Percentiles rank a stretch among this genome's conserved stretches.
Evolutionary conservation across 1,284 basidiomycete species (phyloP).

Genomic region (Trametes polyzona): DNA sequence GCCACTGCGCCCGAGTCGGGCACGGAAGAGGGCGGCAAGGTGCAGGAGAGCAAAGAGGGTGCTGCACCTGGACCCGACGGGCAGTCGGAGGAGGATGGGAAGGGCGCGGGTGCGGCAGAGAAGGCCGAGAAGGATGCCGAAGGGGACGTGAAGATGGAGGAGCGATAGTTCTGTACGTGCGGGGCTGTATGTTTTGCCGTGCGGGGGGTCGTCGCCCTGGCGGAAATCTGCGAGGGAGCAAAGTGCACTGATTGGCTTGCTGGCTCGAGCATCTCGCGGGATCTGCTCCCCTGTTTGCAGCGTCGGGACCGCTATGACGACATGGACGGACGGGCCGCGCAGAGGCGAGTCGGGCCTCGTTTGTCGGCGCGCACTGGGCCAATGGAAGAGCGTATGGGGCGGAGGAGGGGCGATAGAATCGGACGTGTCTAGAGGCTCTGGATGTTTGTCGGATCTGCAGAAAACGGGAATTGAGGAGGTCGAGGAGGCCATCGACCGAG

Average conservation of each 20-base stretch:
- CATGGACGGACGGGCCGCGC: neutral
- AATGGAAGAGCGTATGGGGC: neutral
- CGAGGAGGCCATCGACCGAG: neutral
- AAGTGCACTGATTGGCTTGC: neutral
- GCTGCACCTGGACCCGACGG: neutral
- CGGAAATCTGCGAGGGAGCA: neutral
- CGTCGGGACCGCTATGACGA: slow-evolving; percentile 10
- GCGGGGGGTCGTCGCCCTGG: neutral
- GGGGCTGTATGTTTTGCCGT: neutral
- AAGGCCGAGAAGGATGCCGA: slow-evolving; percentile 39
- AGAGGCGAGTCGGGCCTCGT: slow-evolving; percentile 11
- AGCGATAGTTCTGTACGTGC: slow-evolving; percentile 9
- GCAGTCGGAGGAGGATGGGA: neutral
- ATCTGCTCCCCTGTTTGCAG: neutral
- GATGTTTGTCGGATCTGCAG: neutral
- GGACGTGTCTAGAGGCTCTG: neutral
- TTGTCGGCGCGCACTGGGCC: neutral
- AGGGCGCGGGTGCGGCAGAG: slow-evolving; percentile 4
- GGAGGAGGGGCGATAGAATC: neutral
- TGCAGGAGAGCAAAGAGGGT: neutral
- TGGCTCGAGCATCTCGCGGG: no score
- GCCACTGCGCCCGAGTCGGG: slow-evolving; percentile 2
- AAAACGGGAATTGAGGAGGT: neutral
- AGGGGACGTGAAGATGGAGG: slow-evolving; percentile 62
- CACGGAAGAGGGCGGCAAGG: slow-evolving; percentile 1